Evolutionary conservation across 371 early-diverging fungal genomes (phyloP).

Genomic region (Syncephalastrum sp.): DNA sequence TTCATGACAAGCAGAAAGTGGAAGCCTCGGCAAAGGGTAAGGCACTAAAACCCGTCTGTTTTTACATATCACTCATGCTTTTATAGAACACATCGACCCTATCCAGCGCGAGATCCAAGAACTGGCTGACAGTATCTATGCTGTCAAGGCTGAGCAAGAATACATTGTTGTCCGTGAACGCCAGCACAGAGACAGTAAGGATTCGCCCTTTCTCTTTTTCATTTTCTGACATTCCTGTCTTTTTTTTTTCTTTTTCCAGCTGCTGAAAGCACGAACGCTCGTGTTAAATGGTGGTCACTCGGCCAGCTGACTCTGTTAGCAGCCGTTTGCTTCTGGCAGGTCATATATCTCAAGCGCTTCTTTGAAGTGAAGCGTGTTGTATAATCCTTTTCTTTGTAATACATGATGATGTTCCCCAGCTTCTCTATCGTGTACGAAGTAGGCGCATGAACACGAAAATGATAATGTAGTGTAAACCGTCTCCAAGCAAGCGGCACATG

Average conservation of each 20-base stretch:
- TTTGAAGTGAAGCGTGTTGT: slow-evolving; percentile 78
- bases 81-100: slow-evolving; percentile 54
- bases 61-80: not conserved
- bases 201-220: not conserved
- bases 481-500: no score
- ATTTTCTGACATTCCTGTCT: not conserved
- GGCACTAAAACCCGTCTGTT: not conserved
- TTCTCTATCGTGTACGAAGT: no score
- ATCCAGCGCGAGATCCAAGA: slow-evolving; percentile 67
- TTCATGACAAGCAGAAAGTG: slow-evolving; percentile 31
- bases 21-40: slow-evolving; percentile 25
- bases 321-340: slow-evolving; percentile 69
- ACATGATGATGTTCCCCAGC: no score
- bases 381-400: slow-evolving; percentile 22
- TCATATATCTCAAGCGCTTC: slow-evolving; percentile 72
- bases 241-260: slow-evolving; percentile 37
- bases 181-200: slow-evolving; percentile 71
- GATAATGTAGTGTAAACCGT: no score
- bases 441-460: no score
- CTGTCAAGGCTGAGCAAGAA: slow-evolving; percentile 73
- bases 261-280: slow-evolving; percentile 73
- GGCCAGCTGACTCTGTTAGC: slow-evolving; percentile 62
- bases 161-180: slow-evolving; percentile 71
- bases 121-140: slow-evolving; percentile 63
- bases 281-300: slow-evolving; percentile 81